Conservation (phyloP, 768 basidiomycete genomes). For the Naganishia onofrii region DNA sequence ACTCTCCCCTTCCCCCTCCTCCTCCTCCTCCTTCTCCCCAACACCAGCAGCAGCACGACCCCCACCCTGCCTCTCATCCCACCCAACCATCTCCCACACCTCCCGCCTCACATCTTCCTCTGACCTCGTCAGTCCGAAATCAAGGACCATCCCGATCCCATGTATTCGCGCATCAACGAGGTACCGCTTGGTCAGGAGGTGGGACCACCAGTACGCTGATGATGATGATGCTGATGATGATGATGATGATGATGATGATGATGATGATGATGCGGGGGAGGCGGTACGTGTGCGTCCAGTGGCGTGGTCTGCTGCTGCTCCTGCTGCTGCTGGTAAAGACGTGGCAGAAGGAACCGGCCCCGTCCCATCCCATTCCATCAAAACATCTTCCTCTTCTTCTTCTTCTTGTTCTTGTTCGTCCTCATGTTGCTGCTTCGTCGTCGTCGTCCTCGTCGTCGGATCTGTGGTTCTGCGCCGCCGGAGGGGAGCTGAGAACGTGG, state of each 20-base stretch:
- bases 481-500: neutral
- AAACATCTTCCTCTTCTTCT: neutral
- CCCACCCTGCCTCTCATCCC: slow-evolving; percentile 13
- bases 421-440: no score
- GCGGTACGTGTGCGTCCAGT: no score
- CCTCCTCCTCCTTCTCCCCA: neutral
- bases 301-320: no score
- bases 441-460: no score
- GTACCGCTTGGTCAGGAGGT: slow-evolving; percentile 10
- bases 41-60: neutral
- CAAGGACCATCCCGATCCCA: slow-evolving; percentile 32
- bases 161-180: slow-evolving; percentile 26
- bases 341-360: neutral
- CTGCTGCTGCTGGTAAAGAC: neutral
- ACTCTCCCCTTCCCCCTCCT: neutral
- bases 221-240: no score
- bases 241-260: no score
- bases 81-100: slow-evolving; percentile 31
- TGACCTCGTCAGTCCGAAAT: slow-evolving; percentile 24
- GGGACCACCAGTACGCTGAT: slow-evolving; percentile 12
- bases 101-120: slow-evolving; percentile 31
- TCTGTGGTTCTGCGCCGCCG: neutral
- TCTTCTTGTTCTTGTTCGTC: neutral
- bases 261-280: no score
- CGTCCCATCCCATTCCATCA: slow-evolving; percentile 9